Evolutionary conservation across 495 filamentous ascomycete genomes (phyloP), one percentile per base, ranked within the genome.

Genomic region (Penicillium desertorum): DNA sequence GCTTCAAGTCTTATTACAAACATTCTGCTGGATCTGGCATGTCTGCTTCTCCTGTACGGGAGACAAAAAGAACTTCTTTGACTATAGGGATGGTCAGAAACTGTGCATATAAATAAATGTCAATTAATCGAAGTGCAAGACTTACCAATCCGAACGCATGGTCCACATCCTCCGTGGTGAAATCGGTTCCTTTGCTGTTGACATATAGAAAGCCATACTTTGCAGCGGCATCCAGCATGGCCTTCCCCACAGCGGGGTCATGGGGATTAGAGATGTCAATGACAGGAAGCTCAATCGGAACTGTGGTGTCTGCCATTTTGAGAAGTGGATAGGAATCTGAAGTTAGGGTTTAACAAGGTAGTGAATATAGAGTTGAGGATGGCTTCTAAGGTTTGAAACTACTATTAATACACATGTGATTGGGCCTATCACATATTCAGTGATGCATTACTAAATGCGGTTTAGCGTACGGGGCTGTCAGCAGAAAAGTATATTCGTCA

Each of bases 201-300:
- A 98, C 84, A 72, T 94, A 98, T 30, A 97, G 80, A 66, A 98
- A 98, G 46, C 93, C 93, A 70, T 90, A 86, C 25, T 86, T 82
- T 34, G 86, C 79, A 8, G 90, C 90, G 1, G 92, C 94, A 56
- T 90, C 81, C 29, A 97, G 84, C 34, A 97, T 81, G 42, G 86
- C 75, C 57, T 82, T 81, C 48, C 90, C 89, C 54, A 86, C 82
- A 61, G 82, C 73, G 19, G 75, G 61, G 62, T 82, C 72, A 57
- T 84, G 73, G 43, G 72, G 69, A 23, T 75, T 64, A 45, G 73
- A 85, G 65, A 98, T 84, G 66, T 96, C 86, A 62, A 98, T 88
- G 60, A 96, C 75, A 11, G 92, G 90, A 27, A 96, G 89, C 20
- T 78, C 64, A 47, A 81, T 82, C 51, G 83, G 76, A 25, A 46